phyloP scores from a whole-genome alignment of 116 monocot genomes.

The Dioscorea cayenensis region DNA sequence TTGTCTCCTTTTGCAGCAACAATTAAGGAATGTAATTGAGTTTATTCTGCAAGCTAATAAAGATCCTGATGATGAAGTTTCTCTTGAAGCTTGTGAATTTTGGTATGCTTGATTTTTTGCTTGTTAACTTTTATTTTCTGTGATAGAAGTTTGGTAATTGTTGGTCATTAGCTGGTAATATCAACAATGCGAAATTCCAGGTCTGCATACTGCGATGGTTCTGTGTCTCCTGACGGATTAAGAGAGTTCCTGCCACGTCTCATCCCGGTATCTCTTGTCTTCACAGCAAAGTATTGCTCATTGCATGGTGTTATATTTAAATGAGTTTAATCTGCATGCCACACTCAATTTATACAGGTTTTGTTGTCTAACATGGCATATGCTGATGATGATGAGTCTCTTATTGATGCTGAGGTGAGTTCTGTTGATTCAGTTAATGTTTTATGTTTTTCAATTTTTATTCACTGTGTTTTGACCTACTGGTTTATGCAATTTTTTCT shows the following conservation, averaged over 20 bases:
- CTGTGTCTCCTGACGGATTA: conserved; percentile 71
- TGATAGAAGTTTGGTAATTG: neutral
- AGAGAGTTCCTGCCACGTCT: conserved; percentile 76
- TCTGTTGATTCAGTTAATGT: neutral
- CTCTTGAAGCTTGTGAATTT: conserved; percentile 95
- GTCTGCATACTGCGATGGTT: conserved; percentile 94
- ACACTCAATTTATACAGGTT: conserved; percentile 38
- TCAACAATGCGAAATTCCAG: conserved; percentile 31
- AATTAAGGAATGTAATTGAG: conserved; percentile 83
- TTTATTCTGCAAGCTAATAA: conserved; percentile 92
- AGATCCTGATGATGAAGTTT: conserved; percentile 84
- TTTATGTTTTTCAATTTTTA: conserved; percentile 3
- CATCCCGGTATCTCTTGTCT: conserved; percentile 61
- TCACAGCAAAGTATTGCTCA: neutral
- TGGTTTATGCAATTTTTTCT: conserved; percentile 2
- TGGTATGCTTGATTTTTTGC: conserved; percentile 48
- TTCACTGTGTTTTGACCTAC: neutral
- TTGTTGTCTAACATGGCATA: conserved; percentile 92
- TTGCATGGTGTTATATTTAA: neutral
- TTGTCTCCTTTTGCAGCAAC: conserved; percentile 50
- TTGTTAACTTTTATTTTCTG: neutral
- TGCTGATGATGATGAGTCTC: conserved; percentile 96
- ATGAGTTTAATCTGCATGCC: conserved; percentile 1
- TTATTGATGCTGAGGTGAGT: conserved; percentile 75
- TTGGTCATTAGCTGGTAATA: neutral